phyloP scores from a whole-genome alignment of 2,329 filamentous ascomycete genomes.

The Xylaria multiplex region DNA sequence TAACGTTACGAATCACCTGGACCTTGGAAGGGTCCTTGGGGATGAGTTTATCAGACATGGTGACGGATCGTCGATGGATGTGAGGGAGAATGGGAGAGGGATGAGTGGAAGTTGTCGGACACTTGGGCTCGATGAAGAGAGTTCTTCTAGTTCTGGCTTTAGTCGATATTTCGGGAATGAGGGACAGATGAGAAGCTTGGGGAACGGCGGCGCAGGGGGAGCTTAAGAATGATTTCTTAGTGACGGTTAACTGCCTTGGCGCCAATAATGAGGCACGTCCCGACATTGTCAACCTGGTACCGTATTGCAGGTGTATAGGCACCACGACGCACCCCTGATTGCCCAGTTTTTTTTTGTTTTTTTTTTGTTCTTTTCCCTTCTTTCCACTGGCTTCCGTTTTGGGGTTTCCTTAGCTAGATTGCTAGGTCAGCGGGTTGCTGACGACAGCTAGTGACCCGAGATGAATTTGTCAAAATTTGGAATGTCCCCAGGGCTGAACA shows the following conservation, averaged over 20 bases:
- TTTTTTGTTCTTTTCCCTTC: neutral
- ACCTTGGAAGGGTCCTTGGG: constrained; percentile 79
- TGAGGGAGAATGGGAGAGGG: constrained; percentile 8
- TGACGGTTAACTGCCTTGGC: constrained; percentile 26
- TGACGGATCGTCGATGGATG: constrained; percentile 36
- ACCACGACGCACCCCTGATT: neutral
- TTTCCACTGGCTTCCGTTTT: constrained; percentile 20
- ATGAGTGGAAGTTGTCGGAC: neutral
- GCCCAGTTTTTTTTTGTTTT: neutral
- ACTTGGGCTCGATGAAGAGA: constrained; percentile 1
- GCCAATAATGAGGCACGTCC: constrained; percentile 19
- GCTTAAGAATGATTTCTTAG: constrained; percentile 37
- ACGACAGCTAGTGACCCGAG: constrained; percentile 26
- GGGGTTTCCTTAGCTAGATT: constrained; percentile 3
- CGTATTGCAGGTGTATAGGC: neutral
- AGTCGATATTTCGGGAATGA: constrained; percentile 15
- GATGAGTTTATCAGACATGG: constrained; percentile 72
- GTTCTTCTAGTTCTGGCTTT: neutral
- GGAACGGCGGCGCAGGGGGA: constrained; percentile 19
- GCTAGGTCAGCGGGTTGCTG: constrained; percentile 29
- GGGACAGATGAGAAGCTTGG: constrained; percentile 12
- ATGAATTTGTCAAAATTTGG: constrained; percentile 41
- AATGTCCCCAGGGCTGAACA: constrained; percentile 27
- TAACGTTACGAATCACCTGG: constrained; percentile 90
- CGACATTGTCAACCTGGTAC: constrained; percentile 24